Evolutionary conservation across 2,329 filamentous ascomycete genomes (phyloP).

Genomic region (Aspergillus ochraceus): DNA sequence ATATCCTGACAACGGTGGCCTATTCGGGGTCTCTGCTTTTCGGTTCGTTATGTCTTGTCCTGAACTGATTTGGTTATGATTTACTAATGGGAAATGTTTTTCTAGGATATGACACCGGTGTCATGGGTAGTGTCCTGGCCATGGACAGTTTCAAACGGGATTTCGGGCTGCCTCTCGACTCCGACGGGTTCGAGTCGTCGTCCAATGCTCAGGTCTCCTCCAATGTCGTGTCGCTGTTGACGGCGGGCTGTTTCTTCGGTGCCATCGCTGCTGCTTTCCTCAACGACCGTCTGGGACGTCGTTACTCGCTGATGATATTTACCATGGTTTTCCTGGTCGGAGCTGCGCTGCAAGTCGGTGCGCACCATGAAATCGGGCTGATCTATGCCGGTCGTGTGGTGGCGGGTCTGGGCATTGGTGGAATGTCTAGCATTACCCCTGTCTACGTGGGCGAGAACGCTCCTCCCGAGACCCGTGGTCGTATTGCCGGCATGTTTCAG

Average conservation of each 20-base stretch:
- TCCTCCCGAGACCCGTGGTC: conserved; percentile 33
- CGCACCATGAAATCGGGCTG: conserved; percentile 30
- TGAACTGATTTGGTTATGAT: too few relatives aligned
- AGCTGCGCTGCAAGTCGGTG: conserved; percentile 34
- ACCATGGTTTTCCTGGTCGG: conserved; percentile 34
- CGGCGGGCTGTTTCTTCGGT: conserved; percentile 41
- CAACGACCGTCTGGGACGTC: conserved; percentile 38
- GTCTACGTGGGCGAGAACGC: conserved; percentile 40
- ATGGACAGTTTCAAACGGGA: conserved; percentile 42
- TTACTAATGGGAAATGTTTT: background rate
- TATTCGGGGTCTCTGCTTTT: conserved; percentile 48
- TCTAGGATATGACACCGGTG: conserved; percentile 44
- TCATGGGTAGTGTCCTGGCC: conserved; percentile 43
- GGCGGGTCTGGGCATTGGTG: conserved; percentile 38
- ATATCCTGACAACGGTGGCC: conserved; percentile 45
- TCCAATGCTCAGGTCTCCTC: conserved; percentile 40
- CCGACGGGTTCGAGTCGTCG: conserved; percentile 31
- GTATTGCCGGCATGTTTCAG: conserved; percentile 39
- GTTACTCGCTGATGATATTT: conserved; percentile 38
- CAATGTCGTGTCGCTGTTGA: conserved; percentile 40
- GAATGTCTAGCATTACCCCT: conserved; percentile 41
- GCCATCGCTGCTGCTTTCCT: conserved; percentile 36
- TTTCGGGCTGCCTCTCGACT: conserved; percentile 37
- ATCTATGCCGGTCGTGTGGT: conserved; percentile 41
- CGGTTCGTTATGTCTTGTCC: conserved; percentile 25